Percentiles rank a stretch among this genome's conserved stretches.
phyloP scores from a whole-genome alignment of 2,329 filamentous ascomycete genomes.

The Colletotrichum graminicola region DNA sequence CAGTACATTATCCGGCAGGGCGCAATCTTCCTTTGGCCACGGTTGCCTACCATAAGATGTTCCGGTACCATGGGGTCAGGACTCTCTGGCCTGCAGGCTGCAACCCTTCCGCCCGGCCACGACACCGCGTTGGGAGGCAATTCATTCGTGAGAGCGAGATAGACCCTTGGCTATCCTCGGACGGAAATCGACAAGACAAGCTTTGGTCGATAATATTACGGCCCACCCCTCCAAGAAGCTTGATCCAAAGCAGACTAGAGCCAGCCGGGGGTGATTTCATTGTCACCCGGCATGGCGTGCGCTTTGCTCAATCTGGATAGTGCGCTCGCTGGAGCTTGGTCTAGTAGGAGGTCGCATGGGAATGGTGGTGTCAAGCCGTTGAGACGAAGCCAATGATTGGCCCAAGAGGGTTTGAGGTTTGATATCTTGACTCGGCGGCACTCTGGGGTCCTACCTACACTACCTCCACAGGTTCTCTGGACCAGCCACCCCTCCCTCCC shows the following conservation, averaged over 20 bases:
- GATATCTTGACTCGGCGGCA: conserved; percentile 38
- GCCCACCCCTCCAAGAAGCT: not conserved
- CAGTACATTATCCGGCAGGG: not conserved
- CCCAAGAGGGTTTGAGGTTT: conserved; percentile 9
- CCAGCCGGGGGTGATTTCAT: conserved; percentile 9
- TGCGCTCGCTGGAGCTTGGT: not conserved
- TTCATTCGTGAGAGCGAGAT: not conserved
- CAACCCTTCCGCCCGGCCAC: conserved; percentile 10
- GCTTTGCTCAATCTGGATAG: conserved; percentile 11
- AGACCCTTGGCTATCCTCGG: conserved; percentile 24
- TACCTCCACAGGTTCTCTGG: conserved; percentile 8
- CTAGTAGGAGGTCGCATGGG: not conserved
- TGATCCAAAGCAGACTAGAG: conserved; percentile 13
- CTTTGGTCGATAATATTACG: conserved; percentile 34
- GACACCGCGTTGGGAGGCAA: conserved; percentile 10
- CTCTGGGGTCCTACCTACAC: not conserved
- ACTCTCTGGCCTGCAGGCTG: not conserved
- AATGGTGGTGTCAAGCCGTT: not conserved
- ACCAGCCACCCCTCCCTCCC: conserved; percentile 18
- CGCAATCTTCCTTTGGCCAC: not conserved
- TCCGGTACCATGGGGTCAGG: conserved; percentile 23
- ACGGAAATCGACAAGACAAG: conserved; percentile 20
- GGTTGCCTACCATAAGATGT: conserved; percentile 16
- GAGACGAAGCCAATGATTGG: conserved; percentile 17
- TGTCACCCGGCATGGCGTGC: conserved; percentile 31